Evolutionary conservation across 768 basidiomycete genomes (phyloP), one percentile per base, ranked within the genome.

Genomic region (Dendrothele bispora): DNA sequence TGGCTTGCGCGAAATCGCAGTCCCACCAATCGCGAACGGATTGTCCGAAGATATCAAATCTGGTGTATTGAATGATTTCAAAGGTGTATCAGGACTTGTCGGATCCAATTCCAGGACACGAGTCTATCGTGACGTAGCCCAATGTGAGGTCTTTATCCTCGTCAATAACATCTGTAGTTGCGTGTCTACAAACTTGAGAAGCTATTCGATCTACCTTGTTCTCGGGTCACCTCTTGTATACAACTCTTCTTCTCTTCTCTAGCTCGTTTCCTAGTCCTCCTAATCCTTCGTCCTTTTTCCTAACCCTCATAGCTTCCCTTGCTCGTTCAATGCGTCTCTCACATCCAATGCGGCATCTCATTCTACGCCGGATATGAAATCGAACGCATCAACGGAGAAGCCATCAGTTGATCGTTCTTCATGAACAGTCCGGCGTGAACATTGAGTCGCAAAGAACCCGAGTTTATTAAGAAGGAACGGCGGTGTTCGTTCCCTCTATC

Each of bases 321-420:
- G 67, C 21, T 68, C 48, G 59, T 87, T 86, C 47, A 88, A 62
- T 11, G 67, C 55, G 0, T 78, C 70, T 3, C 88, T 64, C 0
- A n/a, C n/a, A n/a, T n/a, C n/a, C n/a, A n/a, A n/a, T n/a, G n/a
- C n/a, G n/a, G n/a, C n/a, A n/a, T n/a, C n/a, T 14, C 78, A 62
- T 0, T 75, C 61, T 28, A 91, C 69, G 37, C 77, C 66, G 5
- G 83, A 65, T 46, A 91, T 74, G 63, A 73, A 90, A 18, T 78
- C 51, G 71, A 89, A 88, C 7, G 69, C 50, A 58, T 91, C 81
- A 0, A 67, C 62, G 59, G 88, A 5, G 79, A 82, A 2, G 79
- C 78, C 1, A 87, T 87, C 37, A 91, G 74, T 55, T 90, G 84
- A 62, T 93, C 89, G 61, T 91, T 88, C 62, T 82, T 82, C 25